Conservation (phyloP, 805 yeast species). For the Wickerhamomyces queroliae region DNA sequence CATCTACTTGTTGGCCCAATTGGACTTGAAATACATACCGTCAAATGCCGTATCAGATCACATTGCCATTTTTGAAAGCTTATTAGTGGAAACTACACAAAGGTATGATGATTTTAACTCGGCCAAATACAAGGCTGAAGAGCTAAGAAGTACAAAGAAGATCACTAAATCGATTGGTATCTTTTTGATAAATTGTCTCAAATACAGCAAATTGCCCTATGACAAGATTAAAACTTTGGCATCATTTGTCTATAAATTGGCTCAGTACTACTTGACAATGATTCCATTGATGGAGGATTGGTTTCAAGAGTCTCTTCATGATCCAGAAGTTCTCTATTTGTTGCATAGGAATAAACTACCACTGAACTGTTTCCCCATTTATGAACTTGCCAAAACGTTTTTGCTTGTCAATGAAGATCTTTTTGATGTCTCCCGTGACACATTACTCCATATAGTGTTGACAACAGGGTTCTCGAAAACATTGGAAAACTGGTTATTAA, state of each 20-base stretch:
- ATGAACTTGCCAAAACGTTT: constrained; percentile 18
- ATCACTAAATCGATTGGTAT: constrained; percentile 12
- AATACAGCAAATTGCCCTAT: constrained; percentile 1
- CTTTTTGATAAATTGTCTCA: constrained; percentile 10
- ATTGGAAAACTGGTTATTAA: constrained; percentile 13
- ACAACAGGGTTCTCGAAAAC: constrained; percentile 7
- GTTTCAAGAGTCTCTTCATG: constrained; percentile 7
- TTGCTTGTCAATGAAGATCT: constrained; percentile 14
- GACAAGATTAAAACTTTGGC: constrained; percentile 4
- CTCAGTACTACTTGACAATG: constrained; percentile 11
- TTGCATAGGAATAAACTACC: constrained; percentile 4
- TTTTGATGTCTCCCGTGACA: constrained; percentile 5
- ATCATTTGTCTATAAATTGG: constrained; percentile 7
- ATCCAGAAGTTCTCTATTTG: constrained; percentile 12
- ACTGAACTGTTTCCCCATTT: constrained; percentile 16
- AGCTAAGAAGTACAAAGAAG: constrained; percentile 1
- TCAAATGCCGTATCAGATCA: background rate
- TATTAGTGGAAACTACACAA: constrained; percentile 2
- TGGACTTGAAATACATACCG: background rate
- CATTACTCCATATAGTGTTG: constrained; percentile 11
- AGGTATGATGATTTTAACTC: constrained; percentile 10
- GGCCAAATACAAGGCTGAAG: constrained; percentile 1
- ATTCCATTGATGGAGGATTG: constrained; percentile 14
- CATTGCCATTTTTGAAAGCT: background rate
- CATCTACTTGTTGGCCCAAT: background rate